A percentile compares a stretch with the other conserved stretches of the same genome.
These are phyloP conservation scores for Barbatosphaeria neglecta DNA, from an alignment of 495 filamentous ascomycete species.

Conservation along the genomic window DNA sequence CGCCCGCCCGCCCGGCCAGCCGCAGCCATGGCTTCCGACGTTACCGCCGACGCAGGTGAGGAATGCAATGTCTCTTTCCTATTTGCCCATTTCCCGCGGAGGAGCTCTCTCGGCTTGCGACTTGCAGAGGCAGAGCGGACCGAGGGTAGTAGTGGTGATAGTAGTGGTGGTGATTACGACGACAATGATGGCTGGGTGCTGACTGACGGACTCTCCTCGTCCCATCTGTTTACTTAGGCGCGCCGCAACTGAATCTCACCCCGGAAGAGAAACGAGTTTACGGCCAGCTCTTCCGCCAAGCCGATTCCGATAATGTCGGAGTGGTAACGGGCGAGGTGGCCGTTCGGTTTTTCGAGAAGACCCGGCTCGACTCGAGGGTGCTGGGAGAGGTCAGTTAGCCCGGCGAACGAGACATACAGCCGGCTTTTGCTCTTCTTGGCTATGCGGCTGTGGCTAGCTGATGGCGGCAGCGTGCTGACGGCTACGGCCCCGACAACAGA, in stretches of 20 bases:
- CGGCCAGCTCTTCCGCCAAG: slow-evolving; percentile 78
- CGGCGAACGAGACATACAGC: background rate
- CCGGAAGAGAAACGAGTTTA: slow-evolving; percentile 88
- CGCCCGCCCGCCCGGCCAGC: background rate
- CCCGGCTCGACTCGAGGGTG: slow-evolving; percentile 67
- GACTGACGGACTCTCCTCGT: background rate
- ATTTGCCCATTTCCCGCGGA: too few species aligned
- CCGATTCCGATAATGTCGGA: slow-evolving; percentile 80
- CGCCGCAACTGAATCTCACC: slow-evolving; percentile 73
- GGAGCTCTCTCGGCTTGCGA: too few species aligned
- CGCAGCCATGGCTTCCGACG: slow-evolving; percentile 19
- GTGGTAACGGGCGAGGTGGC: slow-evolving; percentile 93
- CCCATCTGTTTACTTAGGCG: too few species aligned
- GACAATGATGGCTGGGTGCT: slow-evolving; percentile 1
- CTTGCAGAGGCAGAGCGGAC: too few species aligned
- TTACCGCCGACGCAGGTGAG: slow-evolving; percentile 16
- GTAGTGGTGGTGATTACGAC: too few species aligned
- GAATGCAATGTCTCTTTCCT: too few species aligned
- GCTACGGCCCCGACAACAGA: slow-evolving; percentile 39
- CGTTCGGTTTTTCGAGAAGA: slow-evolving; percentile 97
- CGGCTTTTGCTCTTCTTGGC: slow-evolving; percentile 6
- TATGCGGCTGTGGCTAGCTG: too few species aligned
- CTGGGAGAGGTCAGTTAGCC: slow-evolving; percentile 65
- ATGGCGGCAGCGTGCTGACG: slow-evolving; percentile 4
- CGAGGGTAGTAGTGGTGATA: too few species aligned